phyloP scores from a whole-genome alignment of 345 rosid genomes.

The Eucalyptus cloeziana region DNA sequence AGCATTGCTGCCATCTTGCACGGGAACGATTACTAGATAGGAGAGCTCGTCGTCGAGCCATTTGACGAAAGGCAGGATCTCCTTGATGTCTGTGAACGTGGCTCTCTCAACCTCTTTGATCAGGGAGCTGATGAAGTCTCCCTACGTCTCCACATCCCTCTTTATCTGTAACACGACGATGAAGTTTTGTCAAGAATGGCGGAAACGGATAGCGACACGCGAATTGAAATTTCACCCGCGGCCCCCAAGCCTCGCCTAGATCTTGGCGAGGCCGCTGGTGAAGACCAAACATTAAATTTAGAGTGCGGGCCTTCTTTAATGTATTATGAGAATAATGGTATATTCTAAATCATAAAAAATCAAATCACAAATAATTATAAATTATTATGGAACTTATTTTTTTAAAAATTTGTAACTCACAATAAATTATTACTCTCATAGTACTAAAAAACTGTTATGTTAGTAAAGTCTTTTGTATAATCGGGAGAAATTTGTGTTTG shows the following conservation, averaged over 20 bases:
- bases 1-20: too few relatives aligned
- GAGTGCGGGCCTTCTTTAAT: accelerated
- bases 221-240: accelerated
- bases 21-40: constrained; percentile 30
- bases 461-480: neutral
- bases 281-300: too few relatives aligned
- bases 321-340: accelerated
- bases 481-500: neutral
- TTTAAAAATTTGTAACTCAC: too few relatives aligned
- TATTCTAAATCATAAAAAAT: too few relatives aligned
- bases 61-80: constrained; percentile 86
- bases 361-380: too few relatives aligned
- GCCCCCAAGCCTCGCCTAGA: accelerated
- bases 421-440: too few relatives aligned
- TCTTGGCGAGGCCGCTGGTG: accelerated
- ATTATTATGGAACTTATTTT: too few relatives aligned
- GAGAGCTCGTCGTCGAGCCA: constrained; percentile 96
- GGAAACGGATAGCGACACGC: neutral
- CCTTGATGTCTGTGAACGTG: constrained; percentile 62
- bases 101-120: constrained; percentile 83
- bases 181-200: neutral
- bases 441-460: too few relatives aligned
- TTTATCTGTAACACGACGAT: constrained; percentile 39
- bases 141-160: constrained; percentile 88
- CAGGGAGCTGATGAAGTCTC: constrained; percentile 79